Percentiles rank a stretch among this genome's conserved stretches.
These are phyloP conservation scores for Entomortierella beljakovae DNA, from an alignment of 192 early-diverging fungal species.

Conservation along the genomic window DNA sequence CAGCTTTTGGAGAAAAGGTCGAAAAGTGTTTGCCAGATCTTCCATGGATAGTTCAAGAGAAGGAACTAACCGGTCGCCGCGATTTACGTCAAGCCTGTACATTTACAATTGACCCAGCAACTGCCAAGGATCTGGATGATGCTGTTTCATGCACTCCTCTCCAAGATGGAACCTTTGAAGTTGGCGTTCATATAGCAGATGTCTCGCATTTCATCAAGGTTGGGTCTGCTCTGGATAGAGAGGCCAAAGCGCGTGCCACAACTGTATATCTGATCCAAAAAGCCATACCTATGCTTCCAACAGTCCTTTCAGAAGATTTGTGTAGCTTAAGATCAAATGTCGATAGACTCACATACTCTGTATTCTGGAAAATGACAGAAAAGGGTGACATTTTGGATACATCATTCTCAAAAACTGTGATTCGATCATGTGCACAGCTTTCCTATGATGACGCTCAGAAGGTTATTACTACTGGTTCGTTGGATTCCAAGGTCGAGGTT, in stretches of 20 bases:
- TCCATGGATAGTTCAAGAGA: constrained; percentile 84
- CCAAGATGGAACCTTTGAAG: constrained; percentile 76
- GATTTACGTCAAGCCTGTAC: constrained; percentile 80
- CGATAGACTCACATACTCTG: constrained; percentile 90
- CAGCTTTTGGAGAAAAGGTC: constrained; percentile 79
- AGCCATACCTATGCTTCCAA: constrained; percentile 96
- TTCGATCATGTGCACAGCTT: constrained; percentile 92
- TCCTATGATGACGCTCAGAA: constrained; percentile 94
- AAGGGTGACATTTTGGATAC: constrained; percentile 86
- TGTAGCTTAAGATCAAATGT: constrained; percentile 91
- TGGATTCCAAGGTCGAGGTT: constrained; percentile 61
- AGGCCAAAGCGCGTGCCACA: constrained; percentile 91
- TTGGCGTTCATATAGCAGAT: constrained; percentile 93
- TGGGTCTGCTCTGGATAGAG: constrained; percentile 91
- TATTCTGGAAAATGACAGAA: constrained; percentile 94
- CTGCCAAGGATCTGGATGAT: constrained; percentile 86
- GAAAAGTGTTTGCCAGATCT: constrained; percentile 77
- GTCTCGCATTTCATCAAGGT: constrained; percentile 97
- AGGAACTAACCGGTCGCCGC: constrained; percentile 72
- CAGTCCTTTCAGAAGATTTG: constrained; percentile 88
- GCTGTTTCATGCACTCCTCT: constrained; percentile 73
- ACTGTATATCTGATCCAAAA: constrained; percentile 96
- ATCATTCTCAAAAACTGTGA: constrained; percentile 87
- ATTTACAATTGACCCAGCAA: constrained; percentile 90
- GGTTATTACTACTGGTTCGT: constrained; percentile 73